Base-by-base conservation (phyloP, 1,284 basidiomycete genomes). In the Amylostereum areolatum region DNA sequence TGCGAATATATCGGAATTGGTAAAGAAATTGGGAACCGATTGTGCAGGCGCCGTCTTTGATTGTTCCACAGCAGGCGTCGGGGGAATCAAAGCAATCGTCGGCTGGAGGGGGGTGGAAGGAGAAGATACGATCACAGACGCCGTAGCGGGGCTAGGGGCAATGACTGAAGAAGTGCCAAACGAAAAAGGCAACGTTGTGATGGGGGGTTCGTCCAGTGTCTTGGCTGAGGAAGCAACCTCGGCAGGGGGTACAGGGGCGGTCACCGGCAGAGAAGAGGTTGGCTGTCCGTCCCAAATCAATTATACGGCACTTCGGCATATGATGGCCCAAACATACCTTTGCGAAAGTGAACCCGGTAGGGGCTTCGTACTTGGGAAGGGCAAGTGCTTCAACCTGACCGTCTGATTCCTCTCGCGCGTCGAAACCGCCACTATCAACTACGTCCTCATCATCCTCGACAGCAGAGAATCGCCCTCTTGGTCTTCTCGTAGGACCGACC, bases 271-370 rank as follows among this genome's bases (percentile, higher is more conserved):
- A 43, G 58, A 49, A 29, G 59, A 55, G 18, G 18, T 18, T 18
- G 18, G 18, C 18, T 18, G 18, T 18, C 18, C 18, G 18, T 18
- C 18, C 18, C 18, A 18, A 18, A 18, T 18, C 27, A n/a, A 43
- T 30, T 46, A 27, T 45, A 29, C 11, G 27, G 27, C 8, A 24
- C 31, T 3, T 53, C 34, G 3, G 44, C 35, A 29, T 53, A 18
- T 31, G 49, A 12, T 7, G 50, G 6, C 2, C 39, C 29, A 31
- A 52, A 11, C 3, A 39, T 31, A 1, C 48, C 40, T 3, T 41
- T 29, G 81, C 75, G 57, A 89, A 89, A 44, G 71, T 79, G 64
- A 89, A 89, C 2, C 75, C 78, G 45, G 70, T 62, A n/a, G 83
- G 78, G 27, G 82, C 68, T 41, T 80, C 70, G 60, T 83, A 88